These are phyloP conservation scores for Penicillium sp. DNA, from an alignment of 2,329 filamentous ascomycete species.

Conservation along the genomic window DNA sequence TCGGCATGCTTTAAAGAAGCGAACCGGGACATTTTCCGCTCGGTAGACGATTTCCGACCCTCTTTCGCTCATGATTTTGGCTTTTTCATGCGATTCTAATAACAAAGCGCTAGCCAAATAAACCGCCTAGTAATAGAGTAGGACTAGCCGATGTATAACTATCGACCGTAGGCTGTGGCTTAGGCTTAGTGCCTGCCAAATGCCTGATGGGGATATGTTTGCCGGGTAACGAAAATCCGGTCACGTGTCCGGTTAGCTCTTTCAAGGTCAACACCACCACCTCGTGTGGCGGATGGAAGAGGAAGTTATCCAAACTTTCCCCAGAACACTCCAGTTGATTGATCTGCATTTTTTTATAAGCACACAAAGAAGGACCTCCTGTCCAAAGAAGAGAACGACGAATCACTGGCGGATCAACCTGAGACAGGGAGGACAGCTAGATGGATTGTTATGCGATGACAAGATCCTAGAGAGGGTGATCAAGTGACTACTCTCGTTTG, in stretches of 20 bases:
- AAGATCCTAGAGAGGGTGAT: neutral
- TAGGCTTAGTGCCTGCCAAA: neutral
- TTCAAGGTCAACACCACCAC: neutral
- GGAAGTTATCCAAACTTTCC: conserved; percentile 38
- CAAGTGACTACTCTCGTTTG: no score
- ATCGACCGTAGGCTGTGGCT: neutral
- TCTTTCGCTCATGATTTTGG: conserved; percentile 25
- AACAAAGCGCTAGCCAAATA: no score
- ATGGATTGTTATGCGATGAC: neutral
- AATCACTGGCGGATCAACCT: neutral
- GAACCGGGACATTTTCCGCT: conserved; percentile 30
- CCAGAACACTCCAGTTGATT: conserved; percentile 25
- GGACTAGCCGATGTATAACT: neutral
- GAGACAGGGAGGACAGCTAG: neutral
- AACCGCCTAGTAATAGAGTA: neutral
- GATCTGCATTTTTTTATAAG: neutral
- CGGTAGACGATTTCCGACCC: conserved; percentile 29
- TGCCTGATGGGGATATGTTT: conserved; percentile 1
- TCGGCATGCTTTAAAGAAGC: conserved; percentile 37
- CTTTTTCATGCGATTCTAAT: neutral
- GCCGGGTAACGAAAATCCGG: conserved; percentile 5
- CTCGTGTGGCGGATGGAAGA: neutral
- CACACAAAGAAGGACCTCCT: rapidly evolving
- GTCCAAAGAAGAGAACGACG: neutral
- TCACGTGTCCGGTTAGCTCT: conserved; percentile 10